Percentiles rank a stretch among this genome's conserved stretches.
Evolutionary conservation across 805 yeast species (phyloP).

Genomic region (Wickerhamomyces mucosus): DNA sequence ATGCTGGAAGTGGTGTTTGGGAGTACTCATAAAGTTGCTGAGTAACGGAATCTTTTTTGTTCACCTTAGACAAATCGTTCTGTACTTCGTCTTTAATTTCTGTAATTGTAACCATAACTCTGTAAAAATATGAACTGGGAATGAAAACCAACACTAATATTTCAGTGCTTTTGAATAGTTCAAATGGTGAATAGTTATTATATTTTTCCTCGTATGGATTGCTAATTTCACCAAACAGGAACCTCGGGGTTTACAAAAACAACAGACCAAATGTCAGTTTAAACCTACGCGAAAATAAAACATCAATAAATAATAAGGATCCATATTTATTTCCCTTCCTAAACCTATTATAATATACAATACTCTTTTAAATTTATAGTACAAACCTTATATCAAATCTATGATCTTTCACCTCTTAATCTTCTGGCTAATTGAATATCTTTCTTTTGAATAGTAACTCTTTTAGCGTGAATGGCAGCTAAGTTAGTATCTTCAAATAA

Average conservation of each 20-base stretch:
- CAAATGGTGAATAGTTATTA: neutral
- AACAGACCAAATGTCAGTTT: too few species aligned
- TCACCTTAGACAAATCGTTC: constrained; percentile 5
- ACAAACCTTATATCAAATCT: too few species aligned
- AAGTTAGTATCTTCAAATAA: constrained; percentile 96
- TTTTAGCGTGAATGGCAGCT: constrained; percentile 98
- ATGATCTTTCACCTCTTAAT: constrained; percentile 93
- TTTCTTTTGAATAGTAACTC: constrained; percentile 97
- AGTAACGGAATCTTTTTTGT: constrained; percentile 7
- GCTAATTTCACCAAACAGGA: too few species aligned
- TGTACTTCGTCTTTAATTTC: constrained; percentile 14
- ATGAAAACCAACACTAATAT: too few species aligned
- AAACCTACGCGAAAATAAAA: too few species aligned
- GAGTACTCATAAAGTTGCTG: constrained; percentile 23
- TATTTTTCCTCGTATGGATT: too few species aligned
- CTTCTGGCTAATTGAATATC: constrained; percentile 97
- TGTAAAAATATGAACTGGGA: too few species aligned
- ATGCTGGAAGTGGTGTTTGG: constrained; percentile 39
- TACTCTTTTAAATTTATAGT: too few species aligned
- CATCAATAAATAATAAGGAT: too few species aligned
- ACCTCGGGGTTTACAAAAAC: too few species aligned
- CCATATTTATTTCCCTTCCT: too few species aligned
- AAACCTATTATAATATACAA: too few species aligned
- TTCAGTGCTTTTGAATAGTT: constrained; percentile 53
- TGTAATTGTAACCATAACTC: constrained; percentile 16